Evolutionary conservation across 164 flowering plant species (phyloP).

Genomic region (Annona cherimola): DNA sequence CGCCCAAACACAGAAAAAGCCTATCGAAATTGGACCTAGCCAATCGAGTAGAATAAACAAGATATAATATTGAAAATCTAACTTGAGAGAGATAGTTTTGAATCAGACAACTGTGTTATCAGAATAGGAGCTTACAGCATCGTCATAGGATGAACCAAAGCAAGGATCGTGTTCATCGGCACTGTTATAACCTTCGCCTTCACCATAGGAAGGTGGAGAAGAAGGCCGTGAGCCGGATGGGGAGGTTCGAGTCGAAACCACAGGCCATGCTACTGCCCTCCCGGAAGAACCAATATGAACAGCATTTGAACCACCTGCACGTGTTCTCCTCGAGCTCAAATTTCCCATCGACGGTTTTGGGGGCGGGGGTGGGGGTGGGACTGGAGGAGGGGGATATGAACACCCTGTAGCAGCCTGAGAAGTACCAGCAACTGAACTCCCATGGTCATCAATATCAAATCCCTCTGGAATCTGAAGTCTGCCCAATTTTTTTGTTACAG

Average conservation of each 20-base stretch:
- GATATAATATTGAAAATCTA: no score
- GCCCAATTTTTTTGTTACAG: conserved; percentile 29
- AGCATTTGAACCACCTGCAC: conserved; percentile 9
- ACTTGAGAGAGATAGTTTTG: background rate
- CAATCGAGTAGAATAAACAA: no score
- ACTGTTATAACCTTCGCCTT: conserved; percentile 95
- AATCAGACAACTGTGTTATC: background rate
- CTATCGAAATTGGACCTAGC: no score
- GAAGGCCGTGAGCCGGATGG: conserved; percentile 81
- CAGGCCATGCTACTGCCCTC: conserved; percentile 63
- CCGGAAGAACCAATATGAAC: conserved; percentile 59
- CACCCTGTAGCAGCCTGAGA: conserved; percentile 28
- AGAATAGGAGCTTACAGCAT: conserved; percentile 44
- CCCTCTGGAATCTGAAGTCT: conserved; percentile 40
- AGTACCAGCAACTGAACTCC: conserved; percentile 32
- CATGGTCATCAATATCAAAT: conserved; percentile 27
- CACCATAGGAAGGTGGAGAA: conserved; percentile 85
- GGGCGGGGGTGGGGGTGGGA: conserved; percentile 77
- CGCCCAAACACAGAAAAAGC: no score
- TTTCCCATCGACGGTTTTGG: conserved; percentile 51
- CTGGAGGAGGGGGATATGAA: conserved; percentile 64
- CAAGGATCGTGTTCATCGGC: conserved; percentile 90
- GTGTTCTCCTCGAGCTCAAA: conserved; percentile 40
- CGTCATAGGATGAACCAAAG: conserved; percentile 70
- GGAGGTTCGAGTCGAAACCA: conserved; percentile 56